phyloP scores from a whole-genome alignment of 2,329 filamentous ascomycete species.

The Lasiodiplodia gonubiensis region DNA sequence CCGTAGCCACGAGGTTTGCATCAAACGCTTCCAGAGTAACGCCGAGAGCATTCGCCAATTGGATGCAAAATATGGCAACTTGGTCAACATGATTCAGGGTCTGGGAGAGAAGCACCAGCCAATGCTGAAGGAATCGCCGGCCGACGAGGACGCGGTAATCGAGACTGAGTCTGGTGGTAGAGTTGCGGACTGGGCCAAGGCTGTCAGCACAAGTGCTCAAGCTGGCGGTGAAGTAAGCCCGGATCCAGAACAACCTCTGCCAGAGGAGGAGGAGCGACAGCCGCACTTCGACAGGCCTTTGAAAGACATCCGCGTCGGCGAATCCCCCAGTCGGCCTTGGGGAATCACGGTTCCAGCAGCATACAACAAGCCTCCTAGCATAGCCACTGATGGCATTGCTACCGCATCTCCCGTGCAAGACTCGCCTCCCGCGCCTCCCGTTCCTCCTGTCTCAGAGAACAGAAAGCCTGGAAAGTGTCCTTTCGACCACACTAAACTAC shows the following conservation, averaged over 20 bases:
- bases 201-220: constrained; percentile 66
- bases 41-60: constrained; percentile 84
- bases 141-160: constrained; percentile 47
- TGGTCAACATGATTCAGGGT: constrained; percentile 93
- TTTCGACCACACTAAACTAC: constrained; percentile 30
- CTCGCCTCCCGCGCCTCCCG: constrained; percentile 20
- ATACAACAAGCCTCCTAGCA: constrained; percentile 49
- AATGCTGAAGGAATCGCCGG: constrained; percentile 66
- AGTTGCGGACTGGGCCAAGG: constrained; percentile 86
- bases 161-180: constrained; percentile 67
- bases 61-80: constrained; percentile 90
- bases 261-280: constrained; percentile 66
- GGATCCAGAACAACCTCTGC: constrained; percentile 32
- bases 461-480: constrained; percentile 28
- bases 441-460: background rate
- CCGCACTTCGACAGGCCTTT: constrained; percentile 83
- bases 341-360: constrained; percentile 79
- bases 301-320: constrained; percentile 89
- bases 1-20: constrained; percentile 89
- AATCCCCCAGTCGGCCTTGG: constrained; percentile 92
- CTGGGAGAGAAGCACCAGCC: constrained; percentile 86
- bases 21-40: constrained; percentile 86
- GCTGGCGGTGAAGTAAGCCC: constrained; percentile 43
- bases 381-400: constrained; percentile 47
- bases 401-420: constrained; percentile 57